Conservation (phyloP, 2,329 filamentous ascomycete species). For the Aureobasidium sp. region DNA sequence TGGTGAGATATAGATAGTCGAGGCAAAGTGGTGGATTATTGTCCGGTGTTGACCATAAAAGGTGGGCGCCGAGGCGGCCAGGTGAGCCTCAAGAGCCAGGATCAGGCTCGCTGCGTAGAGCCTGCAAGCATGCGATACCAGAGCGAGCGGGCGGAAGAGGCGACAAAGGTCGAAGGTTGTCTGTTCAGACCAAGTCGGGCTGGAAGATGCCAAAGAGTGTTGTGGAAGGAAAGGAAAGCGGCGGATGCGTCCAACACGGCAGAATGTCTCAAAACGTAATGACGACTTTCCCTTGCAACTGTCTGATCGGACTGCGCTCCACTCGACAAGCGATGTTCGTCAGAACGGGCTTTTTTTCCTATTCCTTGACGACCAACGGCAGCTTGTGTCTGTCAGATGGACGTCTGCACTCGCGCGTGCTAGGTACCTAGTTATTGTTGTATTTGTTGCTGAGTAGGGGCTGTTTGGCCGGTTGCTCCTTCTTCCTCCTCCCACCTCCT, state of each 20-base stretch:
- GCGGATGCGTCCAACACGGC: constrained; percentile 1
- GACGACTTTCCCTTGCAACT: neutral
- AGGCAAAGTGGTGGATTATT: neutral
- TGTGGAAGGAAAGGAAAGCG: neutral
- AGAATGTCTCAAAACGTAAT: constrained; percentile 3
- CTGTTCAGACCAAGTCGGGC: neutral
- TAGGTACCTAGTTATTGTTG: neutral
- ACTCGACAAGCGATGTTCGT: neutral
- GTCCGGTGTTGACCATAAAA: neutral
- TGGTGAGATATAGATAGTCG: neutral
- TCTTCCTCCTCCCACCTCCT: neutral
- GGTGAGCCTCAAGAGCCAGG: constrained; percentile 11
- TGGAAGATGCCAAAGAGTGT: neutral
- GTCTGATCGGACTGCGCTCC: neutral
- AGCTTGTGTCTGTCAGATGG: neutral
- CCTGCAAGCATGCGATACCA: constrained; percentile 8
- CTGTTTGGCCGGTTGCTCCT: constrained; percentile 3
- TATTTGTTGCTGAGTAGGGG: neutral
- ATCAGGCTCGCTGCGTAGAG: constrained; percentile 5
- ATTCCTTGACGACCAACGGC: neutral
- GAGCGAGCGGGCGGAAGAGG: neutral
- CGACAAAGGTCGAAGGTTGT: neutral
- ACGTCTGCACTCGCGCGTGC: neutral
- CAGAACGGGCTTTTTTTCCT: neutral
- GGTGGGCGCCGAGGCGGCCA: neutral